Evolutionary conservation across 768 basidiomycete genomes (phyloP), one percentile per base, ranked within the genome.

Genomic region (Tephrocybe rancida): DNA sequence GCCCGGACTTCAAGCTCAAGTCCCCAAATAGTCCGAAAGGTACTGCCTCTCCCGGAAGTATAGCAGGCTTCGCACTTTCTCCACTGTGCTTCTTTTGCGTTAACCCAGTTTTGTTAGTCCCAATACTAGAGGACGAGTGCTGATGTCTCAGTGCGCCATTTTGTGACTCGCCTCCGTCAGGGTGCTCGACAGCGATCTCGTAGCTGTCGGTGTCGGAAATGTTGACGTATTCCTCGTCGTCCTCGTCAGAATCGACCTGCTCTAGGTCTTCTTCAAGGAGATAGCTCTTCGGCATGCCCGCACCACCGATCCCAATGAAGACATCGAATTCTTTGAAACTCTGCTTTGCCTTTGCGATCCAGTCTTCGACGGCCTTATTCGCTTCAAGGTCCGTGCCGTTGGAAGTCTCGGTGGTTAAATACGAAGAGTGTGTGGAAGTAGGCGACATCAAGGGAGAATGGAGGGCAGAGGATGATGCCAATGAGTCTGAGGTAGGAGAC

Each of bases 11-110:
- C 59, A 88, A 67, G 45, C 77, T 75, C 56, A 91, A 69, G 6
- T 77, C 74, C n/a, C 86, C 87, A 69, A 92, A 86, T 54, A 92
- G 65, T n/a, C 90, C 90, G 63, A 86, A 86, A 7, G 90, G 89
- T 21, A 80, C 75, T 0, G 84, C 85, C 52, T 78, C 81, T 37
- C 71, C 79, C 2, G 88, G 87, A 16, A 90, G 67, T 51, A 79
- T 78, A 29, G 80, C 81, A 18, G 81, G 78, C 61, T 79, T 85
- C 30, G 71, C 62, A n/a, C 68, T 67, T 26, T 65, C 71, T 9
- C 62, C 70, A 8, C 65, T 59, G 30, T 74, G 67, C 62, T 75
- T 79, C 67, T 73, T 84, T 49, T 69, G 71, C 41, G 51, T 57
- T 18, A 59, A 55, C 14, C 63, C 55, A 11, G 70, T 68, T 10